Conservation (phyloP, 2,329 filamentous ascomycete species). For the Fusarium succisae region DNA sequence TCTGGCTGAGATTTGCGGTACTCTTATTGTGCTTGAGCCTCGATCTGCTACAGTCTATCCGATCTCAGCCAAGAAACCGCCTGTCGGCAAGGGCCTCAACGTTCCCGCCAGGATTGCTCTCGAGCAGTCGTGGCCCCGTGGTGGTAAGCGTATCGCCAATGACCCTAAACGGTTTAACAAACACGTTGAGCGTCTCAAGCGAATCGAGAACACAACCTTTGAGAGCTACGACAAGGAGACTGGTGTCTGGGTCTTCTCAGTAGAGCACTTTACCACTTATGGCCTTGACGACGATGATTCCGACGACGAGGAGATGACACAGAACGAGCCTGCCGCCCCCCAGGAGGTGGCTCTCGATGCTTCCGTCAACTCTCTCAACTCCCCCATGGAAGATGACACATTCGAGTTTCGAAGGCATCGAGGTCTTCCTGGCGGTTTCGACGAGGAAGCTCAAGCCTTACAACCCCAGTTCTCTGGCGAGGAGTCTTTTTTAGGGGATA, state of each 20-base stretch:
- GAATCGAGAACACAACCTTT: constrained; percentile 83
- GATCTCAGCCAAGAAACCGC: constrained; percentile 78
- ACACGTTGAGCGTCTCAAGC: constrained; percentile 83
- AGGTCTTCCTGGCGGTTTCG: constrained; percentile 83
- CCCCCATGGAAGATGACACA: constrained; percentile 62
- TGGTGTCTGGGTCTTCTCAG: constrained; percentile 89
- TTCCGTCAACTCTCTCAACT: constrained; percentile 39
- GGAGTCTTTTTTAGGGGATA: constrained; percentile 92
- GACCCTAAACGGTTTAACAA: constrained; percentile 76
- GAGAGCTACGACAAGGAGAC: constrained; percentile 80
- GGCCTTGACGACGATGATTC: constrained; percentile 81
- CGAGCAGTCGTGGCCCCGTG: constrained; percentile 90
- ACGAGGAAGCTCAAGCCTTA: constrained; percentile 64
- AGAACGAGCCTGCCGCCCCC: constrained; percentile 29
- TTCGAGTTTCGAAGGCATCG: constrained; percentile 63
- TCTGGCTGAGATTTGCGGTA: constrained; percentile 80
- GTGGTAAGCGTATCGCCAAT: constrained; percentile 61
- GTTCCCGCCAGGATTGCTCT: constrained; percentile 89
- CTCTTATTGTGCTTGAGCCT: constrained; percentile 78
- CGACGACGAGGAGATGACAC: constrained; percentile 57
- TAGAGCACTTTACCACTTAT: constrained; percentile 98
- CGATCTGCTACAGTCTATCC: constrained; percentile 91
- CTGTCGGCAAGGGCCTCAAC: constrained; percentile 87
- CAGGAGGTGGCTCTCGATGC: constrained; percentile 32
- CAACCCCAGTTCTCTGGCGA: constrained; percentile 64